Conservation (phyloP, 2,329 filamentous ascomycete genomes). For the Diplodia intermedia region DNA sequence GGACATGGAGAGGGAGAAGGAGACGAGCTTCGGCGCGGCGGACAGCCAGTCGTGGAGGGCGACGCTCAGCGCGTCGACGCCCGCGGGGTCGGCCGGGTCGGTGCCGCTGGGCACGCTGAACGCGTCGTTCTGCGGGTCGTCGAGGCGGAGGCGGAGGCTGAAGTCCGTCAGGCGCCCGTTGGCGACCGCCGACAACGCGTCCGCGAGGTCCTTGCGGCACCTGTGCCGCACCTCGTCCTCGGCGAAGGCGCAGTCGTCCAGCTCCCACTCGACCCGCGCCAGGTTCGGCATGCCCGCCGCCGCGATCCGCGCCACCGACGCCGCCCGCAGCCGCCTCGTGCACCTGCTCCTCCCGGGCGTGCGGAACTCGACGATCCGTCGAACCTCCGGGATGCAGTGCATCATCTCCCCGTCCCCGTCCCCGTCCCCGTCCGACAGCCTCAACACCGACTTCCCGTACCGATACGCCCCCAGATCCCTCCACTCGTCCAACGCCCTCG, state of each 20-base stretch:
- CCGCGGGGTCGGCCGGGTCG: neutral
- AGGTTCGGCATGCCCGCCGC: neutral
- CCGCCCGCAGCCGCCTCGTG: neutral
- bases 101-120: neutral
- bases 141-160: neutral
- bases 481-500: neutral
- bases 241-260: constrained; percentile 5
- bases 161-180: neutral
- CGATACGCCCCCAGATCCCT: neutral
- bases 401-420: too few relatives aligned
- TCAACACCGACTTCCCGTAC: constrained; percentile 6
- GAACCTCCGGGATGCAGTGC: neutral
- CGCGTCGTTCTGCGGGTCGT: neutral
- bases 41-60: constrained; percentile 9
- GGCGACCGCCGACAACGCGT: neutral
- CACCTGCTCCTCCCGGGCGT: too few relatives aligned
- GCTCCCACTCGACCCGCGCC: neutral
- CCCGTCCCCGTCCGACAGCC: neutral
- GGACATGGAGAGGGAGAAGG: neutral
- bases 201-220: constrained; percentile 15
- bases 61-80: neutral
- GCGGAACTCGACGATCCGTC: neutral
- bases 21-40: neutral
- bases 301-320: constrained; percentile 1
- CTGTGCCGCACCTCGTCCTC: constrained; percentile 2